Evolutionary conservation across 331 rosid species (phyloP), one percentile per base, ranked within the genome.

Genomic region (Rosa hybrid): DNA sequence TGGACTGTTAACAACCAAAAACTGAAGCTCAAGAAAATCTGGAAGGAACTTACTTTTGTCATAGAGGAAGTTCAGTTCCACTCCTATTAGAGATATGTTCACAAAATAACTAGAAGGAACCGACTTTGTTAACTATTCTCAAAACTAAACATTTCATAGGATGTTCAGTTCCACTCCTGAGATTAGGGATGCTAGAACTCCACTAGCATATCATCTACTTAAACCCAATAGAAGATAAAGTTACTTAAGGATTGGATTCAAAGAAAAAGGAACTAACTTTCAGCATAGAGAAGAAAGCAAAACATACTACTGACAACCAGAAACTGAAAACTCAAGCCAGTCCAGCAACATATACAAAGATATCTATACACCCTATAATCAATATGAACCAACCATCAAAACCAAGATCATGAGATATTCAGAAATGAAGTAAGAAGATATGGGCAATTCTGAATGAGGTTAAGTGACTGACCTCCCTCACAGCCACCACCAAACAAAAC

Each of bases 401-500:
- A 38, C 41, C 39, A 77, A n/a, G 6, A 77, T 21, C 54, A 48
- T 17, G 0, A 46, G 12, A 18, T 7, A 39, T 38, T 9, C 48
- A 41, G 25, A 60, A n/a, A 49, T 39, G 23, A n/a, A 56, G 67
- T 5, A 38, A 27, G 8, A 76, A 23, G 50, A 18, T 5, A 30
- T 27, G n/a, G 4, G 17, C 7, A 5, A 34, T 30, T 4, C 23
- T 30, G 8, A 76, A 76, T 72, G 76, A 79, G 51, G 18, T 10
- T 10, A 45, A 65, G 30, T 17, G 56, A 90, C 95, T 53, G 68
- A 94, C 98, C 98, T 86, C 98, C 98, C 72, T 94, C 98, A 74
- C 91, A 81, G 57, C 98, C 98, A 25, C 98, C 98, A 68, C 96
- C 98, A 87, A 87, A 94, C 79, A 94, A 82, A 18, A 94, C 92